A percentile compares a stretch with the other conserved stretches of the same genome.
phyloP scores from a whole-genome alignment of 768 basidiomycete genomes.

The Phylloporus sp. region DNA sequence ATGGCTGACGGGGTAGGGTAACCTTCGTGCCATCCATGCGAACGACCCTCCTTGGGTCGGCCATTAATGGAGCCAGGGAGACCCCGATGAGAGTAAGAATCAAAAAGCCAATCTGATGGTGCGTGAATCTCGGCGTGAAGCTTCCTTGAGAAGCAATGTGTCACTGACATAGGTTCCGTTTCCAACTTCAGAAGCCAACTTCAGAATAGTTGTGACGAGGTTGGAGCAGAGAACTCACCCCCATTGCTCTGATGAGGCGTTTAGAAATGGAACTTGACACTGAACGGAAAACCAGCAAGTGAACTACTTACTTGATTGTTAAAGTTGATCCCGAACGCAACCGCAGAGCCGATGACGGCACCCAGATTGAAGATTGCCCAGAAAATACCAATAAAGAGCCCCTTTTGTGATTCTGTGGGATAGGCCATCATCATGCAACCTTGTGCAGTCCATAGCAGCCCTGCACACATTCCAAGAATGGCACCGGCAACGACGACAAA shows the following conservation, averaged over 20 bases:
- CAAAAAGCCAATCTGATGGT: conserved; percentile 68
- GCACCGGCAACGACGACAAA: conserved; percentile 73
- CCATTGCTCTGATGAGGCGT: conserved; percentile 19
- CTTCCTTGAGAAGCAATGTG: neutral
- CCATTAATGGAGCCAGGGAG: conserved; percentile 63
- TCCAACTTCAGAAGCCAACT: conserved; percentile 38
- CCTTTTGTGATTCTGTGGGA: conserved; percentile 75
- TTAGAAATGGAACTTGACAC: neutral
- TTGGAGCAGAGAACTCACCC: conserved; percentile 20
- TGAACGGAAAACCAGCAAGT: neutral
- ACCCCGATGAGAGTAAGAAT: conserved; percentile 68
- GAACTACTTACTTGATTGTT: conserved; percentile 46
- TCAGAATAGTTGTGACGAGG: conserved; percentile 1
- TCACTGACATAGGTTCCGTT: conserved; percentile 70
- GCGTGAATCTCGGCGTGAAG: neutral
- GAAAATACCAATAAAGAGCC: conserved; percentile 71
- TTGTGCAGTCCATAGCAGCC: conserved; percentile 77
- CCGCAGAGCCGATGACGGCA: conserved; percentile 71
- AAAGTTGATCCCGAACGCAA: conserved; percentile 69
- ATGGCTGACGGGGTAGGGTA: conserved; percentile 55
- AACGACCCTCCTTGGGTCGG: conserved; percentile 64
- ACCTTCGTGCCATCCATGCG: conserved; percentile 74
- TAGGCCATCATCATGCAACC: conserved; percentile 84
- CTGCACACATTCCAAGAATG: conserved; percentile 67
- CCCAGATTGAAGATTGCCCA: conserved; percentile 84